Percentiles rank a stretch among this genome's conserved stretches.
Conservation (phyloP, 257 asterid genomes). For the Catharanthus roseus region DNA sequence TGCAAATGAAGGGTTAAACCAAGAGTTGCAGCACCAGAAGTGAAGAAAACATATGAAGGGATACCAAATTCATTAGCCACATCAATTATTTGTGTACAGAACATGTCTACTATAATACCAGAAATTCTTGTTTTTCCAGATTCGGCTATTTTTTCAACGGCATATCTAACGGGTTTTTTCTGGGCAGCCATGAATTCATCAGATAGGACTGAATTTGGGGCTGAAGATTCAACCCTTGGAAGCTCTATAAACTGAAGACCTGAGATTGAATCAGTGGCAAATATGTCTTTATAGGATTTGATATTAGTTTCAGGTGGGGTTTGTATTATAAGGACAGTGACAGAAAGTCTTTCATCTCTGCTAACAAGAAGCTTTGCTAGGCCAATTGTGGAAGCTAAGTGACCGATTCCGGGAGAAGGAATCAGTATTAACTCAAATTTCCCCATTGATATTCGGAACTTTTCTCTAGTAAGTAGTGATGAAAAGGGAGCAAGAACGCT, state of each 20-base stretch:
- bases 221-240: slow-evolving; percentile 12
- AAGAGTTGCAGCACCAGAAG: slow-evolving; percentile 37
- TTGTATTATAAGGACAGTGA: slow-evolving; percentile 41
- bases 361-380: slow-evolving; percentile 48
- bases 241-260: slow-evolving; percentile 25
- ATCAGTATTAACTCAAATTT: slow-evolving; percentile 43
- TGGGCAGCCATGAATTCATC: slow-evolving; percentile 26
- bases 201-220: neutral
- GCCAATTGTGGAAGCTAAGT: slow-evolving; percentile 47
- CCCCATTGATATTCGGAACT: slow-evolving; percentile 3
- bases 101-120: slow-evolving; percentile 55
- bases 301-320: slow-evolving; percentile 24
- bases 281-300: neutral
- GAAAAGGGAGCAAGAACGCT: too few species aligned
- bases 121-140: slow-evolving; percentile 8
- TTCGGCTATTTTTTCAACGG: slow-evolving; percentile 18
- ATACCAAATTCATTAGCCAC: slow-evolving; percentile 44
- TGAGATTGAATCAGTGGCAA: slow-evolving; percentile 10
- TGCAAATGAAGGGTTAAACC: slow-evolving; percentile 22
- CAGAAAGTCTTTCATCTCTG: slow-evolving; percentile 32
- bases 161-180: slow-evolving; percentile 19
- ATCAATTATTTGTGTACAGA: slow-evolving; percentile 47
- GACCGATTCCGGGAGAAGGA: slow-evolving; percentile 61
- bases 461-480: too few species aligned
- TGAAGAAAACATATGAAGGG: slow-evolving; percentile 45